A percentile compares a stretch with the other conserved stretches of the same genome.
Conservation (phyloP, 2,329 filamentous ascomycete genomes). For the Aspergillus persii region DNA sequence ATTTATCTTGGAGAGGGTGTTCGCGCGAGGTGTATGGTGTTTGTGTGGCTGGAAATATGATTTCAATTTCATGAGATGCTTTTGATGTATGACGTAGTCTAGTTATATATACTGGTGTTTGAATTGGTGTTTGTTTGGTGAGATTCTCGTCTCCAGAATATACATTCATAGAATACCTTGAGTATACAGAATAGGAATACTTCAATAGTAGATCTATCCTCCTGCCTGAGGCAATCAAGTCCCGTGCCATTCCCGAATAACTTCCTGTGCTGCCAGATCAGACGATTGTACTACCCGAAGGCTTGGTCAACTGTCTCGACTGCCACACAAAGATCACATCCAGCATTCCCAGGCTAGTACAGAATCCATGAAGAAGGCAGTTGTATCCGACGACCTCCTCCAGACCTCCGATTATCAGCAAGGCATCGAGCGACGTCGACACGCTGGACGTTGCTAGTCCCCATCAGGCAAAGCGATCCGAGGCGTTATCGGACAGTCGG, state of each 20-base stretch:
- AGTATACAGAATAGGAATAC: no score
- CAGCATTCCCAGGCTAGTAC: not conserved
- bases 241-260: not conserved
- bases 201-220: no score
- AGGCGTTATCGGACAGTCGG: not conserved
- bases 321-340: no score
- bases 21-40: slow-evolving; percentile 33
- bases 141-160: no score
- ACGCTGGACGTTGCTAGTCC: not conserved
- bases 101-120: not conserved
- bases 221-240: not conserved
- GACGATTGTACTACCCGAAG: not conserved
- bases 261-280: not conserved
- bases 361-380: not conserved
- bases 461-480: not conserved
- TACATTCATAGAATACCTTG: no score
- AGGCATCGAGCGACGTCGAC: not conserved
- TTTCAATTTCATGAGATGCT: slow-evolving; percentile 13
- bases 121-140: not conserved
- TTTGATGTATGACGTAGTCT: not conserved
- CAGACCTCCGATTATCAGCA: not conserved
- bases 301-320: not conserved
- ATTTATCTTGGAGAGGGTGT: slow-evolving; percentile 26
- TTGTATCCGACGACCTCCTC: not conserved
- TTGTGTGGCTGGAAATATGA: slow-evolving; percentile 29